Base-by-base conservation (phyloP, 2,329 filamentous ascomycete genomes). In the Nigrograna mackinnonii region DNA sequence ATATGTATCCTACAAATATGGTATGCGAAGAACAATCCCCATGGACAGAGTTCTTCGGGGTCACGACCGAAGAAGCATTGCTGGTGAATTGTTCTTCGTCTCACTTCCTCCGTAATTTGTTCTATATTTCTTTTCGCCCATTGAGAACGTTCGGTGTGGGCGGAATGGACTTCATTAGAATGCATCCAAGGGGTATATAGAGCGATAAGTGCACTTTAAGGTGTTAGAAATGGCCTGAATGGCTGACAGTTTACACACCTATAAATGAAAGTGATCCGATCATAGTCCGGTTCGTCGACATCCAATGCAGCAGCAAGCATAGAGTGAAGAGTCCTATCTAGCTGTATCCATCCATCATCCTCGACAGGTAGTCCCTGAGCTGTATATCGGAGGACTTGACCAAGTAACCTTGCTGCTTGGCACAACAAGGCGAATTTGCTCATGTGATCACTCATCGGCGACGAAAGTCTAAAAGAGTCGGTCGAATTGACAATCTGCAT, bases 1-100 rank as follows among this genome's bases (percentile, higher is more conserved):
- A 54, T 42, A 38, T 48, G 37, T 17, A 44, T 24, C 14, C 36
- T 40, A 33, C 42, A 55, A 18, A 58, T 39, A 9, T 50, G 47
- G 30, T 57, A 57, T 5, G 51, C 47, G 40, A 57, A 56, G 35
- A 55, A 58, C 3, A 58, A 43, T 7, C 55, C 53, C 56, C 56
- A 58, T 26, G 46, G 51, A 4, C 49, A 50, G 21, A 53, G 49
- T 22, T 46, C 37, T 9, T 55, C 53, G 28, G 49, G 49, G 34
- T 50, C 33, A 7, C 50, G 51, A 30, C 43, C 46, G 24, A 50
- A 5, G 39, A 51, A 51, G 41, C 55, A 60, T 33, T 49, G 35
- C 18, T 28, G 35, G 16, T 47, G 42, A 4, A 50, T 41, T 4
- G 55, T 26, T 13, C 55, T 46, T 18, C 32, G 13, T 6, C 20